Evolutionary conservation across 495 filamentous ascomycete genomes (phyloP), one percentile per base, ranked within the genome.

Genomic region (Talaromyces adpressus): DNA sequence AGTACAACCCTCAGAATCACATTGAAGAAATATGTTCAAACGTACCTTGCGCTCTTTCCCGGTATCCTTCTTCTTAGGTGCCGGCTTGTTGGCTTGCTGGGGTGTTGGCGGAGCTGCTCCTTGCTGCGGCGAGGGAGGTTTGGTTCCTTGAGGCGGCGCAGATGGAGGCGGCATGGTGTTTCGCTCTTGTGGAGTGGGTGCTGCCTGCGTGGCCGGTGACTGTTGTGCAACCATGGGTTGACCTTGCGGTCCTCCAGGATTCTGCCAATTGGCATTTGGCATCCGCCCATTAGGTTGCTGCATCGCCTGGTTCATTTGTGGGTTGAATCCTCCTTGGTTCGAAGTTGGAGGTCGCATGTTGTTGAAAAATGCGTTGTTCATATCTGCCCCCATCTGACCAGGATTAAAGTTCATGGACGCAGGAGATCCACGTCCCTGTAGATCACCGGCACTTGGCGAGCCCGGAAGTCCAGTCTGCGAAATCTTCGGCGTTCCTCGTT

Each of bases 401-500:
- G 81, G 83, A 69, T 88, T 85, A 67, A 95, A 88, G 70, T 85
- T 88, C 81, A 91, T 91, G 34, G 89, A 82, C 62, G 88, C 89
- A 11, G 94, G 94, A 4, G 94, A 98, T 64, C 87, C 87, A 62
- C 93, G 87, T 25, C 85, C 85, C 71, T 91, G 90, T 32, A 79
- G 72, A 25, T 89, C 90, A 63, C 89, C 91, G 2, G 91, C 89
- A 67, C 93, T 83, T 9, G 94, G 93, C 29, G 93, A 97, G 25
- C 86, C 87, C 53, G 92, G 92, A 25, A 86, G 71, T 63, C 87
- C 88, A 52, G 81, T 81, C 61, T 88, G 85, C 68, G 83, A 84
- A 81, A 97, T 90, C 76, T 96, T 93, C n/a, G 92, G 91, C 18
- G 91, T 92, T 60, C 87, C 87, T 54, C 92, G 85, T 79, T 92